Conservation (phyloP, 2,329 filamentous ascomycete species). For the Cryphonectria naterciae region DNA sequence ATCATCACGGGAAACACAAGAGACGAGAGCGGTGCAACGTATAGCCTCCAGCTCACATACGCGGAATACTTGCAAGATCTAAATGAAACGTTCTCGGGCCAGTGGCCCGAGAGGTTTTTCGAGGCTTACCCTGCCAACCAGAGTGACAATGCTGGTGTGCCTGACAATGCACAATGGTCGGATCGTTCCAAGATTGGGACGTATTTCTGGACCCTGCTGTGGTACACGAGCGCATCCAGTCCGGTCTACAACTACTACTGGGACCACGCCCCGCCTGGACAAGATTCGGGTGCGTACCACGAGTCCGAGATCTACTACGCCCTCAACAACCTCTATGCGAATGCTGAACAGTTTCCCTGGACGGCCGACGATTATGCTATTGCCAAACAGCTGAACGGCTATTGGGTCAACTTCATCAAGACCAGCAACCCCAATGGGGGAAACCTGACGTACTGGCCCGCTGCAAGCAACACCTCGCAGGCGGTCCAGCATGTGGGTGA, state of each 20-base stretch:
- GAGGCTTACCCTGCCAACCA: constrained; percentile 30
- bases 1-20: constrained; percentile 38
- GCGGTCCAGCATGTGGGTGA: constrained; percentile 26
- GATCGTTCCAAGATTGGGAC: constrained; percentile 36
- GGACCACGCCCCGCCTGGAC: constrained; percentile 40
- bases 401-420: constrained; percentile 19
- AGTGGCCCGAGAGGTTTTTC: constrained; percentile 25
- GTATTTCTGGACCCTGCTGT: constrained; percentile 33
- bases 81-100: constrained; percentile 30
- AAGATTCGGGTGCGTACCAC: constrained; percentile 41
- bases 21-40: constrained; percentile 36
- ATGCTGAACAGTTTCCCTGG: neutral
- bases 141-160: constrained; percentile 24
- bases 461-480: constrained; percentile 16
- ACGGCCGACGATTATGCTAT: constrained; percentile 13
- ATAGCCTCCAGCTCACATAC: constrained; percentile 32
- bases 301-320: constrained; percentile 44
- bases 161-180: constrained; percentile 32
- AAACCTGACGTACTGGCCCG: constrained; percentile 24
- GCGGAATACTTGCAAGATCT: constrained; percentile 31
- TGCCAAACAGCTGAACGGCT: constrained; percentile 23
- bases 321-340: constrained; percentile 38
- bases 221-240: constrained; percentile 25
- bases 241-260: constrained; percentile 7
- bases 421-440: neutral